Evolutionary conservation across 768 basidiomycete species (phyloP).

Genomic region (Macrocybe gigantea): DNA sequence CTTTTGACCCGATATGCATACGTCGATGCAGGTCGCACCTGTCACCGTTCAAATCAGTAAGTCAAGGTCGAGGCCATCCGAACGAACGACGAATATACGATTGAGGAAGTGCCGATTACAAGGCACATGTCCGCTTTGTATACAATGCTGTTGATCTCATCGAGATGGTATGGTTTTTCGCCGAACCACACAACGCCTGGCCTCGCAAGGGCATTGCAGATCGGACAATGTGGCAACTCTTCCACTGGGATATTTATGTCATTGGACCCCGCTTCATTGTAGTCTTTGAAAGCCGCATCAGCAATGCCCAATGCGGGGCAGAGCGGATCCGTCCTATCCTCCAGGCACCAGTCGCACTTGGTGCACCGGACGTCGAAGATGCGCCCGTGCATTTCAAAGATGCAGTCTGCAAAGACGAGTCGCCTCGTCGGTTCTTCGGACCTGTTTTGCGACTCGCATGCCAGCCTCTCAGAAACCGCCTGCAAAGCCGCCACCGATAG

Average conservation of each 20-base stretch:
- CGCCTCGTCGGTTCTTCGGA: conserved; percentile 1
- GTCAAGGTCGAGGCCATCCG: background rate
- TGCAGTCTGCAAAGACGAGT: conserved; percentile 4
- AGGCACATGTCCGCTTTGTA: conserved; percentile 43
- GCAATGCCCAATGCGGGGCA: conserved; percentile 39
- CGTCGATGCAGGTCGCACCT: conserved; percentile 41
- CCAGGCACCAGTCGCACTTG: conserved; percentile 34
- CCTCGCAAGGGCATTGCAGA: conserved; percentile 36
- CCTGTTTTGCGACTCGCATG: background rate
- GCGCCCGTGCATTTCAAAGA: conserved; percentile 62
- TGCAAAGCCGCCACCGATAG: conserved; percentile 36
- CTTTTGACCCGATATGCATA: conserved; percentile 24
- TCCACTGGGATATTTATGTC: conserved; percentile 14
- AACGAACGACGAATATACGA: conserved; percentile 22
- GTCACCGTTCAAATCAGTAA: background rate
- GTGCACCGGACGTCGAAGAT: conserved; percentile 52
- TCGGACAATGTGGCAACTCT: conserved; percentile 39
- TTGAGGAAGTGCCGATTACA: conserved; percentile 51
- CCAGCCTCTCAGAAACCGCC: conserved; percentile 10
- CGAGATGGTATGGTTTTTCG: conserved; percentile 33
- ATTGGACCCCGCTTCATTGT: background rate
- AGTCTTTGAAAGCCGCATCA: conserved; percentile 28
- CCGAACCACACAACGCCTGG: conserved; percentile 61
- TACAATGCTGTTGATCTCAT: conserved; percentile 34
- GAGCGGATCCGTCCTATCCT: conserved; percentile 36